A percentile compares a stretch with the other conserved stretches of the same genome.
Evolutionary conservation across 169 alveolate genomes (phyloP).

Genomic region (Plasmodium relictum): DNA sequence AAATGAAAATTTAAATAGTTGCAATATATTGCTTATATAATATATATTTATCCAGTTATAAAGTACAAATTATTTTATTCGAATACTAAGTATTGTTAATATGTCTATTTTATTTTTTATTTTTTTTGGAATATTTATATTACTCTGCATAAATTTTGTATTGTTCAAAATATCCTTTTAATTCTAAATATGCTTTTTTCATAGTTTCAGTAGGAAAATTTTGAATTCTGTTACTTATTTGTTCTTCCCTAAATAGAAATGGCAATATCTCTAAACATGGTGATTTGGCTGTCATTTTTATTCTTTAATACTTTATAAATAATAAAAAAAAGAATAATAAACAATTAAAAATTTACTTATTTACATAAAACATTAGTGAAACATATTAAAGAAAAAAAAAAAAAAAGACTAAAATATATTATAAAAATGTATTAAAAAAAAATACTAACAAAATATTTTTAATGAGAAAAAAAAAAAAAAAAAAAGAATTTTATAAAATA

Average conservation of each 20-base stretch:
- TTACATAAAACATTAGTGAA: background rate
- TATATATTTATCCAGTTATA: no score
- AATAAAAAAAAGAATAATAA: background rate
- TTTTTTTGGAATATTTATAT: background rate
- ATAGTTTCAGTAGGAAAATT: slow-evolving; percentile 71
- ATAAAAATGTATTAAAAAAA: no score
- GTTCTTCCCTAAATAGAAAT: slow-evolving; percentile 76
- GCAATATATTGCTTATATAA: no score
- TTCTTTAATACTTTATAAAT: slow-evolving; percentile 2
- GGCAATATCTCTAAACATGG: slow-evolving; percentile 75
- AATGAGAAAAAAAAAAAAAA: no score
- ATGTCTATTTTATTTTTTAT: no score
- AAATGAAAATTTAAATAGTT: background rate
- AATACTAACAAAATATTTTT: no score
- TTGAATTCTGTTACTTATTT: slow-evolving; percentile 74
- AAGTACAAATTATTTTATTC: no score
- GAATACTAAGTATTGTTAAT: no score
- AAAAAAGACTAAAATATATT: no score
- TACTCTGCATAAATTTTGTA: slow-evolving; percentile 76
- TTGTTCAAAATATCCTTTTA: slow-evolving; percentile 76
- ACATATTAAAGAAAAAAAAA: background rate
- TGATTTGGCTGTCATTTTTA: slow-evolving; percentile 59
- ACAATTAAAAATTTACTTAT: no score
- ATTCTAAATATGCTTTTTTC: slow-evolving; percentile 74
- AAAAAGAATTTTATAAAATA: no score